Evolutionary conservation across 768 basidiomycete genomes (phyloP).

Genomic region (Cyathus striatus): DNA sequence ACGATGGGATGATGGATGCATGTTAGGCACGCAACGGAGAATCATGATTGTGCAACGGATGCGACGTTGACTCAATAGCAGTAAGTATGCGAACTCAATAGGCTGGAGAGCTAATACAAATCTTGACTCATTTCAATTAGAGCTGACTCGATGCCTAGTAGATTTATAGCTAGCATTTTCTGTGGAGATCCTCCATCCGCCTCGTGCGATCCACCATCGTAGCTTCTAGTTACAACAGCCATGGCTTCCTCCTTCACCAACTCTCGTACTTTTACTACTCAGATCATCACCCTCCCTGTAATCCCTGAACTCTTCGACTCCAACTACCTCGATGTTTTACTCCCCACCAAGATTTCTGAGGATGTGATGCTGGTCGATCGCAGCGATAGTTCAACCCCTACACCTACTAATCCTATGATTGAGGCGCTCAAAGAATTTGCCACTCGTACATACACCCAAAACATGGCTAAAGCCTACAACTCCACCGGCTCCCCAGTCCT

Average conservation of each 20-base stretch:
- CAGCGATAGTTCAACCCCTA: not conserved
- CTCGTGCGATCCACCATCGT: not conserved
- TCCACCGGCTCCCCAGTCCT: conserved; percentile 49
- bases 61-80: too few relatives aligned
- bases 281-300: conserved; percentile 45
- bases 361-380: conserved; percentile 5
- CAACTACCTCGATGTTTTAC: conserved; percentile 50
- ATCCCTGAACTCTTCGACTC: conserved; percentile 56
- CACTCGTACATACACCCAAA: conserved; percentile 44
- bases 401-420: conserved; percentile 45
- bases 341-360: conserved; percentile 36
- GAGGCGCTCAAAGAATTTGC: conserved; percentile 39
- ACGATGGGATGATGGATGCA: too few relatives aligned
- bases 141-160: too few relatives aligned
- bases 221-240: not conserved
- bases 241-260: conserved; percentile 8
- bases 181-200: not conserved
- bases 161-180: too few relatives aligned
- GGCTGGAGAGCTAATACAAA: not conserved
- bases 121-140: not conserved
- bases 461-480: conserved; percentile 42
- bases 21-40: too few relatives aligned
- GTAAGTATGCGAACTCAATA: too few relatives aligned
- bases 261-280: conserved; percentile 21
- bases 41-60: too few relatives aligned